These are phyloP conservation scores for Mortierella sp. DNA, from an alignment of 371 early-diverging fungal species.

Conservation along the genomic window DNA sequence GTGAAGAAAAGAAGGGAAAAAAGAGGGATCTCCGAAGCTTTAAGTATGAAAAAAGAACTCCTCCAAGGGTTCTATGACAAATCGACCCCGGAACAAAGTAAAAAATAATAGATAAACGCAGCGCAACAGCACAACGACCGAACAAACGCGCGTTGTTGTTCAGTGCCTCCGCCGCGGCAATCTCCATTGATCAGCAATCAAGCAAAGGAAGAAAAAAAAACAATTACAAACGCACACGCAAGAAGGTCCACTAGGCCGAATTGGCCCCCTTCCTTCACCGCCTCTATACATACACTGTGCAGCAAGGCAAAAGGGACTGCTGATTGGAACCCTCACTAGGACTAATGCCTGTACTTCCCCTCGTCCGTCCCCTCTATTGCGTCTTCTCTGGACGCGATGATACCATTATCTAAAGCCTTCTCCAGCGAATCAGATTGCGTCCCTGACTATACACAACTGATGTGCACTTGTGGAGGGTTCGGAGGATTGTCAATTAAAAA, in stretches of 20 bases:
- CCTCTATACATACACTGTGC: background rate
- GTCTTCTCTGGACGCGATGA: conserved; percentile 9
- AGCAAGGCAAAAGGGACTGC: background rate
- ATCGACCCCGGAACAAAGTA: background rate
- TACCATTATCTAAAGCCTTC: conserved; percentile 3
- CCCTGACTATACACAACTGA: conserved; percentile 5
- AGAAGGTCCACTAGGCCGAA: background rate
- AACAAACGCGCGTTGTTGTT: background rate
- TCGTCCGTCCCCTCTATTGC: background rate
- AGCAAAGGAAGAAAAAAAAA: background rate
- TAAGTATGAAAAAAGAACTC: conserved; percentile 4
- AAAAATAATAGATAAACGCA: too few relatives aligned
- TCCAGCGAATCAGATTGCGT: background rate
- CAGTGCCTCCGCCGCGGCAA: background rate
- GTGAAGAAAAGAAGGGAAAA: background rate
- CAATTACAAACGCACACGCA: conserved; percentile 1
- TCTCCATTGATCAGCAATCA: background rate
- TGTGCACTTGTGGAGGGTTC: background rate
- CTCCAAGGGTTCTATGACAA: background rate
- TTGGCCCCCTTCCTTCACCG: background rate
- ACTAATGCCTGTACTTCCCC: background rate
- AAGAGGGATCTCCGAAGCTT: background rate
- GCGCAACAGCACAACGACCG: background rate
- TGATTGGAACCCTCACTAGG: background rate
- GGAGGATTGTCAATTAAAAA: background rate